Conservation (phyloP, 1,284 basidiomycete species). For the Ceratobasidium sp. region DNA sequence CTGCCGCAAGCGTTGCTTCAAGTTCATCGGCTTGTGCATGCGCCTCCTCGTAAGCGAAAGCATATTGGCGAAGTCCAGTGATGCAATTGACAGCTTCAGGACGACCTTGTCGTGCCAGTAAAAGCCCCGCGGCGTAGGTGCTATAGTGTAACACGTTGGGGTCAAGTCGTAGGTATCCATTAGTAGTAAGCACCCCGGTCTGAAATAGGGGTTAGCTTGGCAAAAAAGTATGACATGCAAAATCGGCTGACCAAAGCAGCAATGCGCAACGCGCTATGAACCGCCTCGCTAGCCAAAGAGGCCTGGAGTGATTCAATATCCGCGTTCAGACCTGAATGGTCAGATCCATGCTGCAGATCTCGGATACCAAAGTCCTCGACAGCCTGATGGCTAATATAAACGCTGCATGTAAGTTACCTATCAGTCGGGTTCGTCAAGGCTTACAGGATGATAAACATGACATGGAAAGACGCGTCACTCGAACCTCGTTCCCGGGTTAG, state of each 20-base stretch:
- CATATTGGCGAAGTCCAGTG: slow-evolving; percentile 85
- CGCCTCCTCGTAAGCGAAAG: slow-evolving; percentile 68
- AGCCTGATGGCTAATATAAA: slow-evolving; percentile 57
- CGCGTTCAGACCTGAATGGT: slow-evolving; percentile 26
- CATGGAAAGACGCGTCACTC: slow-evolving; percentile 88
- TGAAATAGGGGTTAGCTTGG: slow-evolving; percentile 45
- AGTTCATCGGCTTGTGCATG: slow-evolving; percentile 74
- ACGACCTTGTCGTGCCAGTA: slow-evolving; percentile 81
- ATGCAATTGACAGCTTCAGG: slow-evolving; percentile 84
- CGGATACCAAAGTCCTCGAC: slow-evolving; percentile 83
- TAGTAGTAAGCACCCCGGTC: slow-evolving; percentile 79
- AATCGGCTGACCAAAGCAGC: slow-evolving; percentile 74
- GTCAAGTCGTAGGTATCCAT: slow-evolving; percentile 84
- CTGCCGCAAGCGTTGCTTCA: slow-evolving; percentile 41
- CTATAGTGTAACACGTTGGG: slow-evolving; percentile 85
- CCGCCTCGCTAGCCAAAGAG: slow-evolving; percentile 77
- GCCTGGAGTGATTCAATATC: slow-evolving; percentile 56
- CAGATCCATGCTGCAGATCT: slow-evolving; percentile 57
- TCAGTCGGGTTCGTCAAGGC: not conserved
- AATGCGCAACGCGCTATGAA: slow-evolving; percentile 84
- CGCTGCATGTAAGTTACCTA: slow-evolving; percentile 50
- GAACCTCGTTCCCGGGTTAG: slow-evolving; percentile 57
- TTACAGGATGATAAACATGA: slow-evolving; percentile 67
- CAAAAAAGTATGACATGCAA: slow-evolving; percentile 11
- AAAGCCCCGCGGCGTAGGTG: slow-evolving; percentile 79